These are phyloP conservation scores for Pelargonium nanum DNA, from an alignment of 345 rosid genomes.

Conservation along the genomic window DNA sequence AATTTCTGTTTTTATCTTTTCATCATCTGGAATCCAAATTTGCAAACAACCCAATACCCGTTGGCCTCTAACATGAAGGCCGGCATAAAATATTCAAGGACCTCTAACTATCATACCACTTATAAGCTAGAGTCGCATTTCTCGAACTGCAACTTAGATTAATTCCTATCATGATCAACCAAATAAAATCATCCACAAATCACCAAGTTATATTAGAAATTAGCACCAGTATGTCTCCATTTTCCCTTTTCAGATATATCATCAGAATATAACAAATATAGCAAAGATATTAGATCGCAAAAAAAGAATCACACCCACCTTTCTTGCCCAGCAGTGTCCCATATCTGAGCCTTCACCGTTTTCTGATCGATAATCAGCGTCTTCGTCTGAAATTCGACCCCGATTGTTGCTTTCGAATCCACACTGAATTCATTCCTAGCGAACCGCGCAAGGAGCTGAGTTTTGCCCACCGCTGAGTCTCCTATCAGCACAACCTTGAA, in stretches of 20 bases:
- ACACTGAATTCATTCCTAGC: constrained; percentile 72
- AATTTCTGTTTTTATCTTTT: no score
- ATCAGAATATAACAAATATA: no score
- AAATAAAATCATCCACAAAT: no score
- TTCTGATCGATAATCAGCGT: constrained; percentile 64
- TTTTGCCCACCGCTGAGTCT: constrained; percentile 79
- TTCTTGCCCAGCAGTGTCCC: constrained; percentile 95
- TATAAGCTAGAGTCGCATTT: neutral
- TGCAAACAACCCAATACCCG: no score
- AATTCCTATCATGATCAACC: neutral
- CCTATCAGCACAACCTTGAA: constrained; percentile 76
- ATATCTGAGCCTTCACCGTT: constrained; percentile 79
- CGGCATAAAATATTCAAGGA: no score
- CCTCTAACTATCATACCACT: neutral
- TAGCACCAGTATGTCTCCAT: no score
- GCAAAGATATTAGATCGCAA: no score
- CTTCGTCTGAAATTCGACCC: constrained; percentile 85
- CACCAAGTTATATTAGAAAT: no score
- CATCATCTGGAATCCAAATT: no score
- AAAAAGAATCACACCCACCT: constrained; percentile 28
- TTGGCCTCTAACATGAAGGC: no score
- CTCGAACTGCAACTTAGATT: no score
- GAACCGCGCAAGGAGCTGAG: constrained; percentile 68
- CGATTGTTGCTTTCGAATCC: constrained; percentile 78
- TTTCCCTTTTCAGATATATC: no score